These are phyloP conservation scores for Rhizoctonia solani DNA, from an alignment of 1,284 basidiomycete species.

Conservation along the genomic window DNA sequence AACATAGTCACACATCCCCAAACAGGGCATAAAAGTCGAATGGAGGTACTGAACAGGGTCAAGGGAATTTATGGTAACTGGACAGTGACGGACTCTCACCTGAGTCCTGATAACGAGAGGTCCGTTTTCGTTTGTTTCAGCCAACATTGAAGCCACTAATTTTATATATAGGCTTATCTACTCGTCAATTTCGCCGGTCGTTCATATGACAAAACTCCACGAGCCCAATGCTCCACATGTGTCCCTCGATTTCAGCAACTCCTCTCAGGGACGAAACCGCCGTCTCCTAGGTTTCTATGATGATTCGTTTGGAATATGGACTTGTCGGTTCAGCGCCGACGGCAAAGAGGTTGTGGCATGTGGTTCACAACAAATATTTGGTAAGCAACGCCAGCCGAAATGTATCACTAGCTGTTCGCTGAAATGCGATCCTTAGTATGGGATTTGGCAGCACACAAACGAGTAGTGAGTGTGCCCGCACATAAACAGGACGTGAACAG, in stretches of 20 bases:
- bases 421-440: slow-evolving; percentile 64
- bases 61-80: slow-evolving; percentile 76
- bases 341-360: slow-evolving; percentile 84
- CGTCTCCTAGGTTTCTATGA: slow-evolving; percentile 48
- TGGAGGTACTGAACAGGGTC: slow-evolving; percentile 80
- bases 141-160: too few relatives aligned
- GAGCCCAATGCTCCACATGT: slow-evolving; percentile 72
- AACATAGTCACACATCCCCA: not conserved
- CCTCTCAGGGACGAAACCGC: slow-evolving; percentile 43
- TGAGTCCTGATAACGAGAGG: slow-evolving; percentile 91
- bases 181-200: slow-evolving; percentile 62
- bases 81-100: slow-evolving; percentile 95
- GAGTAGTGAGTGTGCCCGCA: slow-evolving; percentile 81
- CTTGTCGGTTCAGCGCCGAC: slow-evolving; percentile 93
- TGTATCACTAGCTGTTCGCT: not conserved
- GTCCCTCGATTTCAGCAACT: slow-evolving; percentile 71
- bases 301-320: slow-evolving; percentile 79
- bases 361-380: slow-evolving; percentile 58
- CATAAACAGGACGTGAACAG: slow-evolving; percentile 94
- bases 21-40: slow-evolving; percentile 55
- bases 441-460: slow-evolving; percentile 79
- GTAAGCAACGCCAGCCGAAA: slow-evolving; percentile 50
- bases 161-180: slow-evolving; percentile 81
- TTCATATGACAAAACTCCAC: slow-evolving; percentile 69
- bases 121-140: slow-evolving; percentile 42